phyloP scores from a whole-genome alignment of 768 basidiomycete genomes.

The Rhodotorula babjevae region DNA sequence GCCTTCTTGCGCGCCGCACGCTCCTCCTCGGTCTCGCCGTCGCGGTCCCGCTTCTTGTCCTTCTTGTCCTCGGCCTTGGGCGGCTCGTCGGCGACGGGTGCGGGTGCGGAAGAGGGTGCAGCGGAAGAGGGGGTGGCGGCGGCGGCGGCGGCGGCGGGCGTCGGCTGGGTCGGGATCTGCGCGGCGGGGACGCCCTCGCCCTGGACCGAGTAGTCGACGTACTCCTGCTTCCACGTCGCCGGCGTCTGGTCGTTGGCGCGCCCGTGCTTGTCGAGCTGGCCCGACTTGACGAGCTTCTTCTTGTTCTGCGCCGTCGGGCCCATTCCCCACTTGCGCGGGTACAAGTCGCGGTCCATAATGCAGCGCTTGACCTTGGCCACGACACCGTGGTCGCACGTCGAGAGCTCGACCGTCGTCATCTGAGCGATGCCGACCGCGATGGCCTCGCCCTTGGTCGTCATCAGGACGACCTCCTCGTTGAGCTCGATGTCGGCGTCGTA shows the following conservation, averaged over 20 bases:
- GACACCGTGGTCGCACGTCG: constrained; percentile 96
- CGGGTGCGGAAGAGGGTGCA: constrained; percentile 38
- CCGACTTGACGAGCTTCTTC: constrained; percentile 98
- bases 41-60: constrained; percentile 50
- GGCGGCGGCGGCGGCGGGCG: constrained; percentile 23
- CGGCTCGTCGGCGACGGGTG: constrained; percentile 38
- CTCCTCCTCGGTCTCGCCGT: constrained; percentile 54
- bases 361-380: constrained; percentile 98
- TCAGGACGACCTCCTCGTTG: constrained; percentile 92
- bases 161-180: constrained; percentile 36
- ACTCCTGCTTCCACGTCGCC: constrained; percentile 81
- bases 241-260: constrained; percentile 85
- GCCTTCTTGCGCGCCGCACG: constrained; percentile 17
- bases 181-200: constrained; percentile 39
- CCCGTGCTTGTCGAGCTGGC: constrained; percentile 91
- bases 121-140: too few relatives aligned
- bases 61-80: constrained; percentile 46
- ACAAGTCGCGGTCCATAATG: constrained; percentile 98
- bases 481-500: constrained; percentile 89
- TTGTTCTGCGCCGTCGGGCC: constrained; percentile 98
- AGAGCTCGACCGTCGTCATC: constrained; percentile 97
- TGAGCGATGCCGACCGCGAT: constrained; percentile 51
- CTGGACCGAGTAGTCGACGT: constrained; percentile 68
- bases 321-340: constrained; percentile 93
- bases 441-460: constrained; percentile 88